phyloP scores from a whole-genome alignment of 2,329 filamentous ascomycete species.

The Xylariales sp. region DNA sequence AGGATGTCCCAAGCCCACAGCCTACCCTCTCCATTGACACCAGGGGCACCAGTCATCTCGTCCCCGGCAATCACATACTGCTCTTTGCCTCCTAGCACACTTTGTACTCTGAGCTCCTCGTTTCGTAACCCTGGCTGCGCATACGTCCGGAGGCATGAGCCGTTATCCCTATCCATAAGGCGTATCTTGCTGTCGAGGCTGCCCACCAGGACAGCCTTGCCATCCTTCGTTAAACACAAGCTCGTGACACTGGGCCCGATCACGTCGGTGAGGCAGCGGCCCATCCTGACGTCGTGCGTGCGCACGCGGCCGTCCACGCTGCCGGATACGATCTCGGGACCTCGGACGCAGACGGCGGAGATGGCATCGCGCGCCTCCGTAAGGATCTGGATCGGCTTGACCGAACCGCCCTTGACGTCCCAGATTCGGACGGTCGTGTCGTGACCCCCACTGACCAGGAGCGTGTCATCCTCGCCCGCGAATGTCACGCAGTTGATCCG shows the following conservation, averaged over 20 bases:
- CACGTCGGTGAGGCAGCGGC: slow-evolving; percentile 65
- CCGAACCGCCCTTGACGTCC: slow-evolving; percentile 54
- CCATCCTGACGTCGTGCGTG: slow-evolving; percentile 78
- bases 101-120: slow-evolving; percentile 68
- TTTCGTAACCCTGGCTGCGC: slow-evolving; percentile 56
- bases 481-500: slow-evolving; percentile 53
- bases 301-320: slow-evolving; percentile 83
- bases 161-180: slow-evolving; percentile 74
- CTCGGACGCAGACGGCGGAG: slow-evolving; percentile 42
- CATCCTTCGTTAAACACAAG: slow-evolving; percentile 65
- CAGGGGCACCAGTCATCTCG: slow-evolving; percentile 46
- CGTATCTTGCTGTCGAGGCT: slow-evolving; percentile 72
- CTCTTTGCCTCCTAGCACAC: slow-evolving; percentile 71
- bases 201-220: slow-evolving; percentile 68
- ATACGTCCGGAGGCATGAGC: slow-evolving; percentile 71
- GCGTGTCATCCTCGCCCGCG: slow-evolving; percentile 67
- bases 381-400: slow-evolving; percentile 68
- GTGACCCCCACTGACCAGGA: slow-evolving; percentile 70
- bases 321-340: slow-evolving; percentile 61
- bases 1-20: slow-evolving; percentile 83
- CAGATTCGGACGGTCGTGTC: slow-evolving; percentile 75
- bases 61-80: slow-evolving; percentile 76
- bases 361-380: slow-evolving; percentile 70
- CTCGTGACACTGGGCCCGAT: slow-evolving; percentile 71
- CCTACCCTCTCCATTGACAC: slow-evolving; percentile 47